phyloP scores from a whole-genome alignment of 768 basidiomycete species.

The Hygrocybe coccinea region DNA sequence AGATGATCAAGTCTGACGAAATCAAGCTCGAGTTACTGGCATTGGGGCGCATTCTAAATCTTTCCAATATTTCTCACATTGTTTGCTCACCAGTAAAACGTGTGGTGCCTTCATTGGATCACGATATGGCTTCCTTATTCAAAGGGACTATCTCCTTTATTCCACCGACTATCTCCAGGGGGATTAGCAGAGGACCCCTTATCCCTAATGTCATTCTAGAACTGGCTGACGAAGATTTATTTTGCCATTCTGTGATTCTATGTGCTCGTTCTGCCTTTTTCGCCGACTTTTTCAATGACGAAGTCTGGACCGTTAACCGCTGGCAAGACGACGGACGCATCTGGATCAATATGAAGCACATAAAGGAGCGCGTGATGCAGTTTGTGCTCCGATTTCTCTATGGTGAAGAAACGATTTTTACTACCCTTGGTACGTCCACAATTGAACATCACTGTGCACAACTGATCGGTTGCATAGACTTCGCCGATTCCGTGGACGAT shows the following conservation, averaged over 20 bases:
- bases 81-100: constrained; percentile 59
- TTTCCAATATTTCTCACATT: constrained; percentile 49
- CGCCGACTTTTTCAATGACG: constrained; percentile 73
- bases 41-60: constrained; percentile 54
- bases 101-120: constrained; percentile 43
- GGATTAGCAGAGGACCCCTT: constrained; percentile 5
- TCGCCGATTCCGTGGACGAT: constrained; percentile 60
- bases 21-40: constrained; percentile 61
- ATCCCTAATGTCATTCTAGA: constrained; percentile 66
- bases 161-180: not conserved
- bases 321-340: constrained; percentile 51
- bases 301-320: constrained; percentile 71
- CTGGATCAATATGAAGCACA: constrained; percentile 64
- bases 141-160: constrained; percentile 10
- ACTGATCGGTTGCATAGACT: constrained; percentile 42
- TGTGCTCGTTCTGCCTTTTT: constrained; percentile 83
- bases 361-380: constrained; percentile 68
- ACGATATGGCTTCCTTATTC: constrained; percentile 51
- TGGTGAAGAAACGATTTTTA: constrained; percentile 61
- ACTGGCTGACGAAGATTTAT: constrained; percentile 61
- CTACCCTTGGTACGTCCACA: constrained; percentile 48
- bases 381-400: constrained; percentile 75
- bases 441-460: not conserved
- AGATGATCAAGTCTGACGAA: constrained; percentile 38
- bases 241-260: constrained; percentile 69